These are phyloP conservation scores for Phylloporus sp. DNA, from an alignment of 768 basidiomycete species.

Conservation along the genomic window DNA sequence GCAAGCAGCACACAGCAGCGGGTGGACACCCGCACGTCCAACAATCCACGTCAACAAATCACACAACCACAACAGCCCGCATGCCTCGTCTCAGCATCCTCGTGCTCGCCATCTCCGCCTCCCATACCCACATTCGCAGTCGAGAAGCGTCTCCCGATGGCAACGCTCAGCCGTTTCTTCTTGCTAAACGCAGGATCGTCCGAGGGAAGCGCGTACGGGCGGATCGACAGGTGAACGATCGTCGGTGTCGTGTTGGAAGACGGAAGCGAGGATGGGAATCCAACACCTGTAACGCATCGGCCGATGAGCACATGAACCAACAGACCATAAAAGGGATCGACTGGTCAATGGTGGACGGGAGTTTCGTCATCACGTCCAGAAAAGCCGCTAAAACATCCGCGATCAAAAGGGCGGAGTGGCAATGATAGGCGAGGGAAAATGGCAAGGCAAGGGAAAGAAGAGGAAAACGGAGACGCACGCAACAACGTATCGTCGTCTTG, in stretches of 20 bases:
- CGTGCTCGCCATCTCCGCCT: background rate
- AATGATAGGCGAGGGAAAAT: background rate
- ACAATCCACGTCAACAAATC: constrained; percentile 30
- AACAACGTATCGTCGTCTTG: constrained; percentile 77
- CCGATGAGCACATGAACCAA: constrained; percentile 6
- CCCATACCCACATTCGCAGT: constrained; percentile 6
- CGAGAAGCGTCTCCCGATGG: constrained; percentile 25
- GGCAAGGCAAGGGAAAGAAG: background rate
- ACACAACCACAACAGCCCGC: constrained; percentile 39
- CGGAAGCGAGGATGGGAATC: constrained; percentile 28
- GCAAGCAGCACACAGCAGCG: background rate
- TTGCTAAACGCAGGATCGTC: constrained; percentile 55
- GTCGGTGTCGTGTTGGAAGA: constrained; percentile 42
- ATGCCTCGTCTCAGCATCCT: constrained; percentile 16
- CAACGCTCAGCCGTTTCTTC: constrained; percentile 39
- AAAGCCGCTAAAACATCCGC: background rate
- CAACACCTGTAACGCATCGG: constrained; percentile 18
- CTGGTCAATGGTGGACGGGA: background rate
- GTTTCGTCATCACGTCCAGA: background rate
- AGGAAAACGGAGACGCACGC: constrained; percentile 38
- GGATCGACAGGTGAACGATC: constrained; percentile 73
- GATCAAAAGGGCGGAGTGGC: background rate
- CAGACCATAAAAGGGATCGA: background rate
- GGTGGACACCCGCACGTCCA: no score
- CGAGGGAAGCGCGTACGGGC: constrained; percentile 50